Evolutionary conservation across 805 yeast genomes (phyloP).

Genomic region (Kazachstania martiniae): DNA sequence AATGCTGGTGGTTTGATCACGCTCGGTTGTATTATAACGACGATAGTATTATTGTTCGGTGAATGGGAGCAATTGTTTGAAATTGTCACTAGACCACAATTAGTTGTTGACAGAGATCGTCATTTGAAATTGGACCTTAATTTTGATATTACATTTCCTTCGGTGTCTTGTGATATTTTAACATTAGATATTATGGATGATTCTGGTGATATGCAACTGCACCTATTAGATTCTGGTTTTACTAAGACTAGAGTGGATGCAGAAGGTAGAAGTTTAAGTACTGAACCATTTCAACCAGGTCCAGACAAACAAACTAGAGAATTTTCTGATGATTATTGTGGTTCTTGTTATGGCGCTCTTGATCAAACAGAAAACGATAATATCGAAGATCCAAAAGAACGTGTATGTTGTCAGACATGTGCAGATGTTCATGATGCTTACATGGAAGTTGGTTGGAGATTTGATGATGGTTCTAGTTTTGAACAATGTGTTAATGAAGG

Average conservation of each 20-base stretch:
- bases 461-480: slow-evolving; percentile 76
- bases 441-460: slow-evolving; percentile 71
- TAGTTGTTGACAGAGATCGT: slow-evolving; percentile 79
- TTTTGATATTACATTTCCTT: slow-evolving; percentile 73
- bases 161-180: slow-evolving; percentile 74
- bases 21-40: slow-evolving; percentile 50
- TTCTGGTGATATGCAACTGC: slow-evolving; percentile 74
- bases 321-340: slow-evolving; percentile 44
- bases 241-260: slow-evolving; percentile 46
- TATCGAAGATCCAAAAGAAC: slow-evolving; percentile 25
- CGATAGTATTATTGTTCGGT: slow-evolving; percentile 49
- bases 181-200: slow-evolving; percentile 83
- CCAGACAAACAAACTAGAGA: slow-evolving; percentile 24
- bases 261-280: slow-evolving; percentile 38
- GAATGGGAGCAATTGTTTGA: slow-evolving; percentile 70
- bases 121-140: slow-evolving; percentile 67
- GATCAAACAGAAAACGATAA: slow-evolving; percentile 42
- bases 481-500: slow-evolving; percentile 89
- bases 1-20: slow-evolving; percentile 87
- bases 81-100: slow-evolving; percentile 64
- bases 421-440: slow-evolving; percentile 73
- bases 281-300: slow-evolving; percentile 34
- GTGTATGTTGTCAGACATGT: slow-evolving; percentile 76
- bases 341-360: slow-evolving; percentile 81
- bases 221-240: slow-evolving; percentile 61